These are phyloP conservation scores for Pseudonitzschia multiseries DNA, from an alignment of 108 stramenopile species.

Conservation along the genomic window DNA sequence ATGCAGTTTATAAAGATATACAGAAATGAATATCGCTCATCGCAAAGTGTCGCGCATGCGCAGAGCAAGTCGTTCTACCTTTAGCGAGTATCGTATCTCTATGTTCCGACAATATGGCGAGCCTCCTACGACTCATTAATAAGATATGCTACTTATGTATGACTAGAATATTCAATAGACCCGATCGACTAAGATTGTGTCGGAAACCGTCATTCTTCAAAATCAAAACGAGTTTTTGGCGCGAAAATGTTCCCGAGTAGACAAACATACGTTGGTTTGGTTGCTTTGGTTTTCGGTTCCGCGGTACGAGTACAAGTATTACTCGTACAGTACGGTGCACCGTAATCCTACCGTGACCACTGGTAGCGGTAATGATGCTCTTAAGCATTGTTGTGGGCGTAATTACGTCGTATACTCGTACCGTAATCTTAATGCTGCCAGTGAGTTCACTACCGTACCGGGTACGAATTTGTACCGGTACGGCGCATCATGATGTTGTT, in stretches of 20 bases:
- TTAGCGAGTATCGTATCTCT: background rate
- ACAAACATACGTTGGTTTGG: background rate
- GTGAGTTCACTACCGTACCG: too few relatives aligned
- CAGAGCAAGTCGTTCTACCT: background rate
- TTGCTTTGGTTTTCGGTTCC: background rate
- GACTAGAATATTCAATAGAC: background rate
- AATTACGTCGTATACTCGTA: too few relatives aligned
- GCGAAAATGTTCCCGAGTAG: background rate
- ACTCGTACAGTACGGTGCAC: too few relatives aligned
- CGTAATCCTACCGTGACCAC: too few relatives aligned
- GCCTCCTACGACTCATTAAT: background rate
- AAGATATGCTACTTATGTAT: background rate
- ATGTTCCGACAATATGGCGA: background rate
- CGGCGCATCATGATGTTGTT: too few relatives aligned
- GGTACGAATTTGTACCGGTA: too few relatives aligned
- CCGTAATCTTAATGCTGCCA: too few relatives aligned
- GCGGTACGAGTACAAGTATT: too few relatives aligned
- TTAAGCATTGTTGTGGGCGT: too few relatives aligned
- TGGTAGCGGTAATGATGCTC: too few relatives aligned
- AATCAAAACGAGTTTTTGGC: background rate
- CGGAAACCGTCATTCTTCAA: background rate
- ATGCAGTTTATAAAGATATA: background rate
- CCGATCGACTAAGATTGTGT: background rate
- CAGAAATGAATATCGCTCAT: background rate
- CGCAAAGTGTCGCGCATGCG: background rate